phyloP scores from a whole-genome alignment of 2,329 filamentous ascomycete species.

The Colletotrichum chrysophilum region DNA sequence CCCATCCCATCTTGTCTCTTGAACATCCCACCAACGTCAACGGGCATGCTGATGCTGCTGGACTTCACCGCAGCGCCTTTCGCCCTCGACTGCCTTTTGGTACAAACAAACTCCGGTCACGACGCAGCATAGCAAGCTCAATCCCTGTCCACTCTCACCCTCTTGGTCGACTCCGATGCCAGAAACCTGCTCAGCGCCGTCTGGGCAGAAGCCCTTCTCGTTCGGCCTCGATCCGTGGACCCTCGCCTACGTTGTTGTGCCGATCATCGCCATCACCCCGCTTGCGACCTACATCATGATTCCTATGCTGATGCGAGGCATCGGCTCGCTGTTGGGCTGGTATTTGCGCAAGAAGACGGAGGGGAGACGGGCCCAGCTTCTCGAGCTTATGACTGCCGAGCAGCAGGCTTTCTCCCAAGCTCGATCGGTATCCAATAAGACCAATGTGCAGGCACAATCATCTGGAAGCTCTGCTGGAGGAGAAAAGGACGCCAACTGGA shows the following conservation, averaged over 20 bases:
- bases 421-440: conserved; percentile 34
- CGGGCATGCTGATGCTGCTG: conserved; percentile 12
- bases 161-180: conserved; percentile 24
- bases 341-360: conserved; percentile 68
- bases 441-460: conserved; percentile 54
- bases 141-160: neutral
- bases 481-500: conserved; percentile 65
- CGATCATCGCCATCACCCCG: conserved; percentile 20
- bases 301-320: conserved; percentile 39
- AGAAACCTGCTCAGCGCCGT: conserved; percentile 32
- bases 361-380: conserved; percentile 63
- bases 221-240: conserved; percentile 34
- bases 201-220: conserved; percentile 28
- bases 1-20: neutral
- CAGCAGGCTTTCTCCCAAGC: conserved; percentile 37
- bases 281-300: conserved; percentile 36
- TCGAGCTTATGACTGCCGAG: conserved; percentile 55
- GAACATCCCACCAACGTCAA: conserved; percentile 12
- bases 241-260: conserved; percentile 30
- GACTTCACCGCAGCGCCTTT: conserved; percentile 6
- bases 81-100: neutral
- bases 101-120: neutral
- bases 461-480: conserved; percentile 39
- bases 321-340: conserved; percentile 59
- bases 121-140: neutral